Evolutionary conservation across 305 asterid genomes (phyloP).

Genomic region (Fraxinus albicans): DNA sequence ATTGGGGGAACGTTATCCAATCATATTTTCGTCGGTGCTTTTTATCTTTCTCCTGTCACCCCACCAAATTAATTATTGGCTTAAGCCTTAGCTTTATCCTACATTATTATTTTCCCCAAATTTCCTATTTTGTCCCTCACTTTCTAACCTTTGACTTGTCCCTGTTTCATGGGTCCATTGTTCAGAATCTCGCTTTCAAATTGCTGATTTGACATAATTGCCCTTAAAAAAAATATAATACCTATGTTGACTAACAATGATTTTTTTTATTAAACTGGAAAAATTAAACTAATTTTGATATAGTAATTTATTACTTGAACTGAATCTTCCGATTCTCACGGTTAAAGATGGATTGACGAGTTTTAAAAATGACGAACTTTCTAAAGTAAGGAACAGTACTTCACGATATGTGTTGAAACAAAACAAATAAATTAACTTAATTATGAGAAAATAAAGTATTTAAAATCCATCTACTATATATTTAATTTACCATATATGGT

Average conservation of each 20-base stretch:
- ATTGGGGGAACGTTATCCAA: constrained; percentile 34
- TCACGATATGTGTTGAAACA: neutral
- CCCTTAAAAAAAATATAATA: neutral
- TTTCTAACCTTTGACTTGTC: neutral
- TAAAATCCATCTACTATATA: neutral
- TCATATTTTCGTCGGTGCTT: constrained; percentile 49
- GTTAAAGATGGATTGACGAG: neutral
- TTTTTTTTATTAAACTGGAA: neutral
- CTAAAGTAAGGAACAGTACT: neutral
- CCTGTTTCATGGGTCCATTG: neutral
- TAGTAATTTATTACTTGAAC: neutral
- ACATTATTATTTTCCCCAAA: neutral
- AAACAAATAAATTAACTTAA: too few relatives aligned
- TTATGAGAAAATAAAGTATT: neutral
- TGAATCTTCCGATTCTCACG: neutral
- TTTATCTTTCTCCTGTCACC: constrained; percentile 17
- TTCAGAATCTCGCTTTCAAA: neutral
- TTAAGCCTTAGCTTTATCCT: neutral
- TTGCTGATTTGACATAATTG: neutral
- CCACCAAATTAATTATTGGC: constrained; percentile 31
- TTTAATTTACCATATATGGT: neutral
- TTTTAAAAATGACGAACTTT: too few relatives aligned
- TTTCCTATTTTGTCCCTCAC: constrained; percentile 34
- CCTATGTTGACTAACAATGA: neutral
- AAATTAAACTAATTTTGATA: too few relatives aligned